phyloP scores from a whole-genome alignment of 169 alveolate genomes.

The Pseudocohnilembus persalinus region DNA sequence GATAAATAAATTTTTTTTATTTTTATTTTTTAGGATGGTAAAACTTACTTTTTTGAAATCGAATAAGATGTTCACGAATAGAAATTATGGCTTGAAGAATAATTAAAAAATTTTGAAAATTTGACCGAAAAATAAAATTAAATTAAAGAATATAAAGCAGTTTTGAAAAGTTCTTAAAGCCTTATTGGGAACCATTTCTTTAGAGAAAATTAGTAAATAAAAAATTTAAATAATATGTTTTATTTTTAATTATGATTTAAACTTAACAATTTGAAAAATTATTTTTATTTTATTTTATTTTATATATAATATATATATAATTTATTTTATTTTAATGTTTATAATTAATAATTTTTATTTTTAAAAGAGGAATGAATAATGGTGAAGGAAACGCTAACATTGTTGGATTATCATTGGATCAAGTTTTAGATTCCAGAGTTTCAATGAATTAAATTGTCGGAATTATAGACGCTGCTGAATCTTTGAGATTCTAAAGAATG shows the following conservation, averaged over 20 bases:
- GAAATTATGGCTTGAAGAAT: conserved; percentile 39
- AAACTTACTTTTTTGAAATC: conserved; percentile 25
- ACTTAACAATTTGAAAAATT: neutral
- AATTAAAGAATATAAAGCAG: conserved; percentile 51
- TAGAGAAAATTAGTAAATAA: neutral
- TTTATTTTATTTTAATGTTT: neutral
- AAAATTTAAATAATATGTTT: neutral
- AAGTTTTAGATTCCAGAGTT: conserved; percentile 5
- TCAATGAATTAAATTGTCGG: conserved; percentile 90
- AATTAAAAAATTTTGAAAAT: conserved; percentile 47
- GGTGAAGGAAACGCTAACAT: conserved; percentile 1
- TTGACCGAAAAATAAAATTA: conserved; percentile 35
- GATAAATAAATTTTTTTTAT: neutral
- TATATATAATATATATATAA: neutral
- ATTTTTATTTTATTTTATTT: neutral
- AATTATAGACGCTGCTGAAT: conserved; percentile 90
- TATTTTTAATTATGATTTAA: too few species aligned
- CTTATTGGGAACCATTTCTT: neutral
- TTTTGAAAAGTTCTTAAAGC: conserved; percentile 23
- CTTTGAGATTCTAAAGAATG: conserved; percentile 92
- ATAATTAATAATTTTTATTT: neutral
- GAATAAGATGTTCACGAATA: conserved; percentile 35
- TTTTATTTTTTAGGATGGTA: conserved; percentile 7
- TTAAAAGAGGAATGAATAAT: neutral
- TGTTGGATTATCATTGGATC: conserved; percentile 4